A percentile compares a stretch with the other conserved stretches of the same genome.
Evolutionary conservation across 495 filamentous ascomycete species (phyloP).

Genomic region (Delitschia confertaspora): DNA sequence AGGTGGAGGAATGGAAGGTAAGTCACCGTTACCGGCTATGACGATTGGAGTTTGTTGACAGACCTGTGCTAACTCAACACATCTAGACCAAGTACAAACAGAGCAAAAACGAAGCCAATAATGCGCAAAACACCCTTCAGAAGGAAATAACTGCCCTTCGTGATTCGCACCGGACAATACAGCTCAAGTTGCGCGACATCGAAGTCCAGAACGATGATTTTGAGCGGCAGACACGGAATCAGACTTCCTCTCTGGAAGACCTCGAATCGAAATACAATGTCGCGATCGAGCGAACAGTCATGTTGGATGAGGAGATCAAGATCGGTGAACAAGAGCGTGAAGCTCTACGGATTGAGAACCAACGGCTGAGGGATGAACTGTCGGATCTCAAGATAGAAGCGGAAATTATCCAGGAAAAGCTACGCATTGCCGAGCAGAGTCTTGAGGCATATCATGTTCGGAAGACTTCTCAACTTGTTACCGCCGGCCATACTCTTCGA

Average conservation of each 20-base stretch:
- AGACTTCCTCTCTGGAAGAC: conserved; percentile 89
- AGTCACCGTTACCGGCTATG: conserved; percentile 20
- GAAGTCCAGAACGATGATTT: conserved; percentile 98
- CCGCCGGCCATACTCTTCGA: conserved; percentile 32
- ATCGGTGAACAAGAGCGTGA: conserved; percentile 86
- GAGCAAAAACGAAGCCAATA: conserved; percentile 74
- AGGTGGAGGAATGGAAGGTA: conserved; percentile 98
- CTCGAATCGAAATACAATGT: conserved; percentile 94
- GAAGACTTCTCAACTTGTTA: conserved; percentile 44
- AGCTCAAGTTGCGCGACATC: conserved; percentile 80
- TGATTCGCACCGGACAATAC: conserved; percentile 70
- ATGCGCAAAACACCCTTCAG: conserved; percentile 76
- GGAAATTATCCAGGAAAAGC: conserved; percentile 87
- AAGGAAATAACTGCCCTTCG: conserved; percentile 91
- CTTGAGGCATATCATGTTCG: conserved; percentile 42
- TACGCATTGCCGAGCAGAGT: conserved; percentile 56
- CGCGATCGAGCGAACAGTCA: conserved; percentile 79
- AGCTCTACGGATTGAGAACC: conserved; percentile 72
- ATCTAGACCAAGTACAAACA: conserved; percentile 89
- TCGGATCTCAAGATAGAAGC: conserved; percentile 89
- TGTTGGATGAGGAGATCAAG: conserved; percentile 92
- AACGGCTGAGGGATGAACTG: conserved; percentile 80
- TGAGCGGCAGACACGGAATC: conserved; percentile 89
- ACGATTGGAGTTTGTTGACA: background rate
- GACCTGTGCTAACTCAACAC: conserved; percentile 20